Evolutionary conservation across 495 filamentous ascomycete genomes (phyloP), one percentile per base, ranked within the genome.

Genomic region (Penicillium steckii): DNA sequence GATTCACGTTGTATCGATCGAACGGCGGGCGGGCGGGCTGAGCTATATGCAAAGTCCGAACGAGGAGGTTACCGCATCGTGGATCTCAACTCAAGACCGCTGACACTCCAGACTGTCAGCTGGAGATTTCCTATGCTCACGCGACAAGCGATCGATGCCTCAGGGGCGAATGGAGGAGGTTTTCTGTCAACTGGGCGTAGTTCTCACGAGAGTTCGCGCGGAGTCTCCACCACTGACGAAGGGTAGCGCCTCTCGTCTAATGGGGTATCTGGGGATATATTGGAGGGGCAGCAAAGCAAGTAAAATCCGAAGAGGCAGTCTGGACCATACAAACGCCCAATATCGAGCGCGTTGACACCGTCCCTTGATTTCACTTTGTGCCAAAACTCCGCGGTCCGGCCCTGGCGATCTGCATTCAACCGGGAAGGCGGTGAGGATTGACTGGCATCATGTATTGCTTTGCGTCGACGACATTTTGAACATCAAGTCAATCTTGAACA

Each of bases 51-150:
- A 63, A 43, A 61, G 37, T 59, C 43, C 45, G 38, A 52, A 48
- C 32, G 52, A 46, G 59, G 46, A 45, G 41, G 45, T 37, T 27
- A 49, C 46, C 57, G 58, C 67, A 70, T 68, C 54, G 65, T 71
- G 55, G 47, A 47, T 44, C 45, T 55, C 40, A 50, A 26, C 57
- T 53, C 30, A n/a, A 49, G 33, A 25, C n/a, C 1, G 27, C 15
- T 18, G 17, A 26, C 43, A 9, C 21, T 8, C 22, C 15, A 23
- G 19, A 7, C 19, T 55, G n/a, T 10, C 10, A 7, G 2, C 26
- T 3, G 25, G 8, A 32, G 17, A 6, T 19, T n/a, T 18, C 23
- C 23, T 1, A 22, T n/a, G 24, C 42, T 32, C 46, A 32, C 24
- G 45, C 46, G 50, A 52, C 48, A 9, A 26, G 29, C 7, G 29